Base-by-base conservation (phyloP, 2,329 filamentous ascomycete genomes). In the Aspergillus pseudoglaucus region DNA sequence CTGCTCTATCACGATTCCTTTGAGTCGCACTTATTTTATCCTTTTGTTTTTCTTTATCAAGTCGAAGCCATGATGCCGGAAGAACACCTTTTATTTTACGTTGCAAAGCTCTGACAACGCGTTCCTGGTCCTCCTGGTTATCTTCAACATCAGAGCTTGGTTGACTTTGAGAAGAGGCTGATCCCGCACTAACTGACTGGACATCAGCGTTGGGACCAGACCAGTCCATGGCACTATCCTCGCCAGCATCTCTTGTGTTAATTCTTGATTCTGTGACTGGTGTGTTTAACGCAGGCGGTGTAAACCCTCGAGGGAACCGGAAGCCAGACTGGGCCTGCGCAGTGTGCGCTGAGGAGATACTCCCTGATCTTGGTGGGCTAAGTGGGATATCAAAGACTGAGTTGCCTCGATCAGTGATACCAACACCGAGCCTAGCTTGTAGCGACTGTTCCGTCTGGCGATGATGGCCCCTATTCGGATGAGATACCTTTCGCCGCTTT, bases 71-170 rank as follows among this genome's bases (percentile, higher is more conserved):
- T 20, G 74, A 76, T 5, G 74, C 74, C 15, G 74, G 74, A 20
- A 77, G 61, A 20, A 76, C 74, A 22, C 74, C 74, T 49, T 70
- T 70, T 10, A 74, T 75, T 44, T 56, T 67, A 23, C 70, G 69
- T 42, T 69, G 65, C 10, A 69, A 53, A 22, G 51, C 55, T 50
- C 62, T 59, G 9, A 74, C 56, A 43, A 61, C 58, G 38, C 50
- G 51, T 25, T 60, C 58, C 39, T 62, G 53, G 40, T 55, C 48
- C 9, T 53, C 47, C 6, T 43, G 47, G 10, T 42, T 47, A 27
- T 51, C 48, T 30, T 53, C 50, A 8, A 27, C 9, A n/a, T 53
- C 49, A 3, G 57, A 58, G 43, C 49, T 45, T 4, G 51, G 27
- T 32, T 52, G 39, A 14, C 49, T 52, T 4, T 53, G 40, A 18